Evolutionary conservation across 1,139 yeast species (phyloP), one percentile per base, ranked within the genome.

Genomic region (Debaryomycetaceae sp.): DNA sequence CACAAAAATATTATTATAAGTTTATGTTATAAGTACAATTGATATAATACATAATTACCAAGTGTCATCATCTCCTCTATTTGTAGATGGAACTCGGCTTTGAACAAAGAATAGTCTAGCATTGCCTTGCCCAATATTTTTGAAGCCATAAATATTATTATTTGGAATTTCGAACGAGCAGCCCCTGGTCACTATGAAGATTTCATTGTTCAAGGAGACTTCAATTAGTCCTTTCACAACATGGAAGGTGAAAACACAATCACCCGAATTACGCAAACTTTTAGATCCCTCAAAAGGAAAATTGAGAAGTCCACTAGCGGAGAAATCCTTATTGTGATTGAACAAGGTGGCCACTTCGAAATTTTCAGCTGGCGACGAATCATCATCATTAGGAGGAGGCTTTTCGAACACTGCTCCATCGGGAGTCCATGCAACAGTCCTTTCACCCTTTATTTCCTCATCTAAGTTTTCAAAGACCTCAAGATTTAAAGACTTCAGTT

Each of bases 81-180:
- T 51, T 31, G 41, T 40, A 29, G 34, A 8, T 27, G 56, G 49
- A 23, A 42, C 42, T 39, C 57, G 80, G 3, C 85, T 76, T 60
- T 89, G 96, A 1, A 87, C 91, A 60, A 89, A 89, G 62, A 87
- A 88, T 59, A 90, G 57, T 47, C 77, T 75, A 0, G 86, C 89
- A 29, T 75, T 73, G 9, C 68, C 71, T 42, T 69, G 68, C 0
- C 89, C 87, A 37, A 72, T 70, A 57, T 88, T 81, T 48, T 72
- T 68, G 59, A 86, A 69, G 46, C 86, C 78, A 60, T 87, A 89
- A 41, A 75, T 73, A 57, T 86, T 88, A 5, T 84, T 85, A 65
- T 85, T 76, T 0, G 97, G 97, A 3, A 90, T 76, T 53, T 86
- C 87, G 56, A 90, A 84, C 1, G 93, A 79, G 46, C 96, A 87